These are phyloP conservation scores for Colletotrichum sansevieriae DNA, from an alignment of 2,329 filamentous ascomycete species.

Conservation along the genomic window DNA sequence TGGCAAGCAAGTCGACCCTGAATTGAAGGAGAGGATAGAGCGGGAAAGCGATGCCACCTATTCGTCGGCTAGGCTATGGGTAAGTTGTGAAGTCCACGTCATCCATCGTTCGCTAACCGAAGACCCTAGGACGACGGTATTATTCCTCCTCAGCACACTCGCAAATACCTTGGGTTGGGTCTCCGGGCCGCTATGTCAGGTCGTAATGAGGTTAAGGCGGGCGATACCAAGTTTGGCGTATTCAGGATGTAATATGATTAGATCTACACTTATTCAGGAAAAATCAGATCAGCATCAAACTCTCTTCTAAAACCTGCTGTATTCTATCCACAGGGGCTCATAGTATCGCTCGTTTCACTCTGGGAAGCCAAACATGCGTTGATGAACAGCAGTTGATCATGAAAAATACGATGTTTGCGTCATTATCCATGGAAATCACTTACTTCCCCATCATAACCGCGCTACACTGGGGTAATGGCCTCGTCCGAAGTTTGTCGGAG, in stretches of 20 bases:
- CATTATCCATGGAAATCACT: background rate
- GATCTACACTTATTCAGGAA: background rate
- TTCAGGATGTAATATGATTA: constrained; percentile 77
- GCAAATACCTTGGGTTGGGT: constrained; percentile 79
- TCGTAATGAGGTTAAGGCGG: constrained; percentile 70
- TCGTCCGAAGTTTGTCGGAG: background rate
- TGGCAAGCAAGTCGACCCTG: constrained; percentile 84
- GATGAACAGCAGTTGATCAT: background rate
- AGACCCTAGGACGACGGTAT: constrained; percentile 76
- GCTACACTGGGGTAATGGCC: background rate
- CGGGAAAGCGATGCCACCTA: constrained; percentile 90
- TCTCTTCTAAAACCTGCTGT: background rate
- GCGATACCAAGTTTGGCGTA: constrained; percentile 80
- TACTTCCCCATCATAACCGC: background rate
- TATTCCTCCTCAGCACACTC: constrained; percentile 82
- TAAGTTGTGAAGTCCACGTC: constrained; percentile 51
- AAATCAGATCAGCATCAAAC: background rate
- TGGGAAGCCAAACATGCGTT: background rate
- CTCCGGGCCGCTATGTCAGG: constrained; percentile 79
- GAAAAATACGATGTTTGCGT: background rate
- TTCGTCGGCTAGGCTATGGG: constrained; percentile 91
- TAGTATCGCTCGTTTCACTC: background rate
- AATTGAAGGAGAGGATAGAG: constrained; percentile 87
- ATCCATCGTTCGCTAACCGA: constrained; percentile 32
- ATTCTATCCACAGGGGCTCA: background rate